Percentiles rank a stretch among this genome's conserved stretches.
Evolutionary conservation across 345 rosid species (phyloP).

Genomic region (Salix dunnii): DNA sequence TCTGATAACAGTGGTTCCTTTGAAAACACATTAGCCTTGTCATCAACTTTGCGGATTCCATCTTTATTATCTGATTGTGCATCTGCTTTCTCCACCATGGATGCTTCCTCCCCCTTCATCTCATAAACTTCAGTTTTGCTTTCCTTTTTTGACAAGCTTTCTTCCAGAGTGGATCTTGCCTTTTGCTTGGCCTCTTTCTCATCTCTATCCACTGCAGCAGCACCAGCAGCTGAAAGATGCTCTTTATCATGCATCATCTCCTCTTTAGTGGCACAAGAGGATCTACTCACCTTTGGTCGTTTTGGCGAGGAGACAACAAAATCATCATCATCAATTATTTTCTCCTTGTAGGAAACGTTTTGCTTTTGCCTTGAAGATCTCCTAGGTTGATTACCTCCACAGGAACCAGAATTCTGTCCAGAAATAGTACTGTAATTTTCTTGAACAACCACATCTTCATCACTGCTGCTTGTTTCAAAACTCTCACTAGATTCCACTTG

Average conservation of each 20-base stretch:
- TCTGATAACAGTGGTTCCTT: not conserved
- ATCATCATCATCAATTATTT: slow-evolving; percentile 31
- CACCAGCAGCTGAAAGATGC: slow-evolving; percentile 24
- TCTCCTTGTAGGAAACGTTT: slow-evolving; percentile 32
- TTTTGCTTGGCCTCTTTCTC: slow-evolving; percentile 22
- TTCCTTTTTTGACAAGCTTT: slow-evolving; percentile 21
- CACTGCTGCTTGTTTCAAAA: slow-evolving; percentile 32
- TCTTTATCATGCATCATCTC: slow-evolving; percentile 14
- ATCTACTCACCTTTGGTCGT: slow-evolving; percentile 28
- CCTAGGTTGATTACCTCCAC: slow-evolving; percentile 30
- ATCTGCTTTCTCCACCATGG: not conserved
- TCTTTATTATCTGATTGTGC: slow-evolving; percentile 11
- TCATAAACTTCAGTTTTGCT: slow-evolving; percentile 19
- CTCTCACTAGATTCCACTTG: slow-evolving; percentile 34
- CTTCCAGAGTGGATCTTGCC: slow-evolving; percentile 27
- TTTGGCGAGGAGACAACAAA: slow-evolving; percentile 26
- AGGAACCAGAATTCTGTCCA: slow-evolving; percentile 14
- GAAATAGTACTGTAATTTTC: slow-evolving; percentile 24
- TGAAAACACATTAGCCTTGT: slow-evolving; percentile 9
- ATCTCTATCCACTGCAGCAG: slow-evolving; percentile 13
- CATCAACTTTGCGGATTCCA: slow-evolving; percentile 16
- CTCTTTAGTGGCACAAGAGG: slow-evolving; percentile 14
- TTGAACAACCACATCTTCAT: slow-evolving; percentile 18
- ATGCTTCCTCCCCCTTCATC: slow-evolving; percentile 27
- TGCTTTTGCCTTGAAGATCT: slow-evolving; percentile 53